phyloP scores from a whole-genome alignment of 352 stramenopile genomes.

The Globisporangium sylvaticum region DNA sequence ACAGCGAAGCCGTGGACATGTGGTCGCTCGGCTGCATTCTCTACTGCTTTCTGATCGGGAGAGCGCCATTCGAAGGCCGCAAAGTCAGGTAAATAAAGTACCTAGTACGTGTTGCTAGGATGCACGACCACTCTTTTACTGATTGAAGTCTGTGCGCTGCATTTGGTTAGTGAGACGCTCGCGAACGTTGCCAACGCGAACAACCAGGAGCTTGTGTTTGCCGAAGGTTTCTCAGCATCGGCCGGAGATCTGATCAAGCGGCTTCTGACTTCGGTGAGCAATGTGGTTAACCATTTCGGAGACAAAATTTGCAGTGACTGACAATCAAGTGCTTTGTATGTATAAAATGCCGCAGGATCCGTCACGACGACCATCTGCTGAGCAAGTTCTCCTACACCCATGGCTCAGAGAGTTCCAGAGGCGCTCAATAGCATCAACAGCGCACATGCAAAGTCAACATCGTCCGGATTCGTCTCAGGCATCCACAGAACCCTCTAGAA shows the following conservation, averaged over 20 bases:
- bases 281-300: background rate
- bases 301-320: background rate
- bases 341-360: slow-evolving; percentile 28
- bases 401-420: slow-evolving; percentile 53
- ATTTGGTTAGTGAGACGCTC: slow-evolving; percentile 47
- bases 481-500: background rate
- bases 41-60: slow-evolving; percentile 60
- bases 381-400: slow-evolving; percentile 51
- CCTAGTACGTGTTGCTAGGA: background rate
- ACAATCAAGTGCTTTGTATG: background rate
- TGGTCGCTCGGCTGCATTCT: slow-evolving; percentile 84
- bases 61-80: slow-evolving; percentile 66
- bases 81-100: slow-evolving; percentile 49
- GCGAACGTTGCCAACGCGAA: slow-evolving; percentile 62
- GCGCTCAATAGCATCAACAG: slow-evolving; percentile 21
- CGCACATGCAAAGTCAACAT: background rate
- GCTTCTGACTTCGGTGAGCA: slow-evolving; percentile 39
- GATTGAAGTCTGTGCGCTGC: background rate
- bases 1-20: slow-evolving; percentile 65
- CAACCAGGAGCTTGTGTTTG: slow-evolving; percentile 39
- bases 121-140: background rate
- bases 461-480: background rate
- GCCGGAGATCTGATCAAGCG: slow-evolving; percentile 61
- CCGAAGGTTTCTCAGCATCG: slow-evolving; percentile 46
- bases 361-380: slow-evolving; percentile 31